A percentile compares a stretch with the other conserved stretches of the same genome.
Evolutionary conservation across 768 basidiomycete species (phyloP).

Genomic region (Calocybe cyanea): DNA sequence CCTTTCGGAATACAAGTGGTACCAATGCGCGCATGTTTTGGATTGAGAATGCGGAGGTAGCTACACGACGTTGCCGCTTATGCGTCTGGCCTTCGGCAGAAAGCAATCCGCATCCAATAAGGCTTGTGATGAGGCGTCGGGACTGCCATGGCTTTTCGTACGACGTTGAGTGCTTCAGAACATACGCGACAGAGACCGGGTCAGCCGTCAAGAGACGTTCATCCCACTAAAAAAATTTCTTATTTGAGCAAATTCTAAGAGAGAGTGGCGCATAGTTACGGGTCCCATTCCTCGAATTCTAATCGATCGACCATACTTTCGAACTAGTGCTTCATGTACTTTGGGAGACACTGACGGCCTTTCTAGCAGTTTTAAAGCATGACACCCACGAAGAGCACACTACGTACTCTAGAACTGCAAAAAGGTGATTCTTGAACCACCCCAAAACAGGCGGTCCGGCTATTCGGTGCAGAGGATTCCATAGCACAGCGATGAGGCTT

Average conservation of each 20-base stretch:
- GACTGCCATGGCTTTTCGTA: conserved; percentile 88
- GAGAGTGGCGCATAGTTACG: conserved; percentile 39
- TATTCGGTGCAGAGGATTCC: conserved; percentile 48
- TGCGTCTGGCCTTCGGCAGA: conserved; percentile 76
- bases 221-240: conserved; percentile 52
- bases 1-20: conserved; percentile 70
- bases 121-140: conserved; percentile 63
- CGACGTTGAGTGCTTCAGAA: conserved; percentile 65
- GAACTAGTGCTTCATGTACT: conserved; percentile 49
- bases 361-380: neutral
- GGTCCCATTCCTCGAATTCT: conserved; percentile 65
- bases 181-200: conserved; percentile 67
- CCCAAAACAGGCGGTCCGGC: conserved; percentile 55
- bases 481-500: conserved; percentile 27
- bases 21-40: conserved; percentile 71
- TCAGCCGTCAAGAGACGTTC: conserved; percentile 79
- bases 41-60: conserved; percentile 75
- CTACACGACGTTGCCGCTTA: conserved; percentile 75
- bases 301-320: conserved; percentile 65
- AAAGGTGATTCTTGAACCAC: conserved; percentile 53
- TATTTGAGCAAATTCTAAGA: neutral
- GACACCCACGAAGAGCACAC: neutral
- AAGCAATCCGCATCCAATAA: conserved; percentile 83
- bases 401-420: conserved; percentile 55
- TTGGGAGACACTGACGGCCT: conserved; percentile 52